Percentiles rank a stretch among this genome's conserved stretches.
phyloP scores from a whole-genome alignment of 352 stramenopile genomes.

The Globisporangium heterothallicum region DNA sequence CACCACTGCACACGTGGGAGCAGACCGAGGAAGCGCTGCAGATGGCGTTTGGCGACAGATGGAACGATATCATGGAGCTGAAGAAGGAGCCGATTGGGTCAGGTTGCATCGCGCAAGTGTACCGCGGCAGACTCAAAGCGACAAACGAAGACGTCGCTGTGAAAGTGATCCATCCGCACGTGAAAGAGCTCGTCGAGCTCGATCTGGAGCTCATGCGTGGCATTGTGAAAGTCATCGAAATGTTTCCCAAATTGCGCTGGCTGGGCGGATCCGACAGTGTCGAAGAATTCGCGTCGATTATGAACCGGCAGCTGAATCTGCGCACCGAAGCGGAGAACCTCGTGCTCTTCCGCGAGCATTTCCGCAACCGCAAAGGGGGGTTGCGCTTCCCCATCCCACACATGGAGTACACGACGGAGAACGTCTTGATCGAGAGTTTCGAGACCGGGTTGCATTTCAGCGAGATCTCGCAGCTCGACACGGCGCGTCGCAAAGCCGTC shows the following conservation, averaged over 20 bases:
- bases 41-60: conserved; percentile 85
- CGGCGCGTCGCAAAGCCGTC: conserved; percentile 49
- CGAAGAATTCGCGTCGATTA: conserved; percentile 80
- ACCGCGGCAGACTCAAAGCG: conserved; percentile 69
- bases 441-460: conserved; percentile 76
- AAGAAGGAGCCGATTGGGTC: conserved; percentile 76
- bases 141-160: conserved; percentile 80
- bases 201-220: conserved; percentile 83
- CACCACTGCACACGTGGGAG: conserved; percentile 80
- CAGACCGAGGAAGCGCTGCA: conserved; percentile 79
- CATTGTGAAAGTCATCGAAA: conserved; percentile 58
- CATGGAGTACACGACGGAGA: conserved; percentile 66
- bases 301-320: conserved; percentile 90
- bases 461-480: conserved; percentile 49
- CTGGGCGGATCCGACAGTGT: conserved; percentile 76
- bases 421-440: conserved; percentile 90
- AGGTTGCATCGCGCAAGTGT: conserved; percentile 94
- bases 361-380: conserved; percentile 37
- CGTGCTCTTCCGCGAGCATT: conserved; percentile 70
- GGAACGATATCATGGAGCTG: conserved; percentile 52
- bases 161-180: conserved; percentile 92
- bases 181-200: conserved; percentile 79
- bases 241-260: conserved; percentile 55
- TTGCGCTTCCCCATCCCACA: conserved; percentile 74
- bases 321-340: conserved; percentile 89